A percentile compares a stretch with the other conserved stretches of the same genome.
Conservation (phyloP, 169 alveolate genomes). For the Plasmodium inui region DNA sequence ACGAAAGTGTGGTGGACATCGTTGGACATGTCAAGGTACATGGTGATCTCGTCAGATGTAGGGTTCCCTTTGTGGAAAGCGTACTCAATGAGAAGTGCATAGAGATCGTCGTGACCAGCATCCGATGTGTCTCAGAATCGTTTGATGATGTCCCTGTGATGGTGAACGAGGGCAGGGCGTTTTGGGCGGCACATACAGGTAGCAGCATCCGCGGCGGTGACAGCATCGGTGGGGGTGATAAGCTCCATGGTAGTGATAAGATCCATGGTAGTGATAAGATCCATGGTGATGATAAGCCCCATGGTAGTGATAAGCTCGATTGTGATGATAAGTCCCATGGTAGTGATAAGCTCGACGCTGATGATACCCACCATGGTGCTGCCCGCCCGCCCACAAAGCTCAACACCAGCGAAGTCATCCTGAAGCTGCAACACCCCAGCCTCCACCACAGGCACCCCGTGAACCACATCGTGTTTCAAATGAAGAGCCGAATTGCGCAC, state of each 20-base stretch:
- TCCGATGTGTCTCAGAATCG: slow-evolving; percentile 24
- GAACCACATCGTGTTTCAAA: slow-evolving; percentile 16
- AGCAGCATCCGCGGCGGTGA: background rate
- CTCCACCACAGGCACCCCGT: slow-evolving; percentile 22
- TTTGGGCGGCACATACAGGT: background rate
- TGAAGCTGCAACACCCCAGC: background rate
- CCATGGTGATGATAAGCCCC: too few relatives aligned
- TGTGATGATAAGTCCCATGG: background rate
- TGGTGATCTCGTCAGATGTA: background rate
- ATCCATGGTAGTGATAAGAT: background rate
- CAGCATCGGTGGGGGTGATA: background rate
- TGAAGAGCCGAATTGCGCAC: slow-evolving; percentile 10
- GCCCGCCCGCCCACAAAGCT: background rate
- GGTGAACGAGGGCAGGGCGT: slow-evolving; percentile 1
- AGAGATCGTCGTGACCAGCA: background rate
- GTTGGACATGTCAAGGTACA: slow-evolving; percentile 30
- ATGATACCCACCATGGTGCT: background rate
- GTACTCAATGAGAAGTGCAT: slow-evolving; percentile 10
- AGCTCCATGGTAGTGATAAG: background rate
- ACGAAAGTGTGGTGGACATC: slow-evolving; percentile 47
- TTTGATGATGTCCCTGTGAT: slow-evolving; percentile 1
- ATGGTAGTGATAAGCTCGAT: background rate
- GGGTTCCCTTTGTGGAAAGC: slow-evolving; percentile 34
- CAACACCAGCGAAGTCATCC: background rate
- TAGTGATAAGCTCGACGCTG: background rate